Percentiles rank a stretch among this genome's conserved stretches.
Conservation (phyloP, 1,139 yeast species). For the Nakaseomyces delphensis region DNA sequence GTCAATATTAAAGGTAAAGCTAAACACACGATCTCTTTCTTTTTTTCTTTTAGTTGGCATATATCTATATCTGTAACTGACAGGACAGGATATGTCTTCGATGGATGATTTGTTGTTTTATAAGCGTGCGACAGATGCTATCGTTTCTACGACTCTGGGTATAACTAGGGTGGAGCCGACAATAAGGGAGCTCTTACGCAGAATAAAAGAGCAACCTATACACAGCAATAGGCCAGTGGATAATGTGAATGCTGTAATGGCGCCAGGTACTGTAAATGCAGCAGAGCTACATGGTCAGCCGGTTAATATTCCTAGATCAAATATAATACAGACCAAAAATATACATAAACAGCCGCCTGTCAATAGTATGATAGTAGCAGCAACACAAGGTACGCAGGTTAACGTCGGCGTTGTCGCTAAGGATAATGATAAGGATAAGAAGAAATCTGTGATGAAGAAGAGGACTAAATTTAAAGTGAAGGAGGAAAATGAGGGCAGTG, state of each 20-base stretch:
- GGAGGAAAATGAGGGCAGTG: not conserved
- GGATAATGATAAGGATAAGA: not conserved
- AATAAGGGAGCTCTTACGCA: slow-evolving; percentile 23
- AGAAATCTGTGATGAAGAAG: not conserved
- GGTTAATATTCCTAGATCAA: not conserved
- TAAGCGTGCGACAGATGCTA: slow-evolving; percentile 30
- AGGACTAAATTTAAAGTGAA: not conserved
- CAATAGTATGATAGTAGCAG: not conserved
- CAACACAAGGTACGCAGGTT: not conserved
- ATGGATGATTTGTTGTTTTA: slow-evolving; percentile 20
- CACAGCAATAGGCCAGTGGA: too few relatives aligned
- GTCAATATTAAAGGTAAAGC: too few relatives aligned
- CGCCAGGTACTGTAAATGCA: not conserved
- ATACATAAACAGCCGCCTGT: not conserved
- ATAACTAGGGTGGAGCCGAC: slow-evolving; percentile 26
- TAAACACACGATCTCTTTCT: too few relatives aligned
- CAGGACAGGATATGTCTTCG: slow-evolving; percentile 28
- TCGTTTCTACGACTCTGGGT: slow-evolving; percentile 22
- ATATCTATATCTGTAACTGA: too few relatives aligned
- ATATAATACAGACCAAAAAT: not conserved
- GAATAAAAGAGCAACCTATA: slow-evolving; percentile 17
- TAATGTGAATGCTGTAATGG: not conserved
- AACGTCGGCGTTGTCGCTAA: not conserved
- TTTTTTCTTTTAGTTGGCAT: too few relatives aligned
- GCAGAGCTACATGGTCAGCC: slow-evolving; percentile 1